Conservation (phyloP, 208 protist genomes). For the Acanthamoeba lenticulata region DNA sequence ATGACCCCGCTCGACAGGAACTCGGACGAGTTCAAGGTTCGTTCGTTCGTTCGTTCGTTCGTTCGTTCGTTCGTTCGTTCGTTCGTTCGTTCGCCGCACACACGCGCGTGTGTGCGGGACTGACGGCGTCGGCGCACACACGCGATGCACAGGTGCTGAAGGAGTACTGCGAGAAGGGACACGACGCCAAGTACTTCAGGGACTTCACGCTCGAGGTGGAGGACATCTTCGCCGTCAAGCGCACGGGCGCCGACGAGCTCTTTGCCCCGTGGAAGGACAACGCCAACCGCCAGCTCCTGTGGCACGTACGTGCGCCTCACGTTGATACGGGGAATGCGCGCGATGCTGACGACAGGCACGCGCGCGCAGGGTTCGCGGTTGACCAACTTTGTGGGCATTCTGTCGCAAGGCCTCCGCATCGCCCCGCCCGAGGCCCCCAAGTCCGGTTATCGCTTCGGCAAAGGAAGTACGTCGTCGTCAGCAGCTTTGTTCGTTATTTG, state of each 20-base stretch:
- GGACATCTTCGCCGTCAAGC: constrained; percentile 77
- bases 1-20: constrained; percentile 37
- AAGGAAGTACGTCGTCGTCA: constrained; percentile 56
- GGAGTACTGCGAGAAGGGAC: constrained; percentile 70
- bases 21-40: constrained; percentile 37
- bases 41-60: background rate
- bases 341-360: background rate
- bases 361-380: constrained; percentile 71
- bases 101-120: too few relatives aligned
- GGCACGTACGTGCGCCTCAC: background rate
- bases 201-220: constrained; percentile 49
- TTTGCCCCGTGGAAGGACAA: constrained; percentile 5
- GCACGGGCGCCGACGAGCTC: background rate
- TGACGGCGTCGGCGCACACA: too few relatives aligned
- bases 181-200: constrained; percentile 64
- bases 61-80: background rate
- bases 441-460: constrained; percentile 82
- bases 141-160: background rate
- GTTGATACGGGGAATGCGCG: too few relatives aligned
- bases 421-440: constrained; percentile 78
- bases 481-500: background rate
- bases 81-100: background rate
- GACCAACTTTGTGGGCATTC: constrained; percentile 78
- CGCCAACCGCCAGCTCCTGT: constrained; percentile 65
- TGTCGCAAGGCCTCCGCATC: constrained; percentile 76